phyloP scores from a whole-genome alignment of 2,329 filamentous ascomycete genomes.

The Fusarium metavorans region DNA sequence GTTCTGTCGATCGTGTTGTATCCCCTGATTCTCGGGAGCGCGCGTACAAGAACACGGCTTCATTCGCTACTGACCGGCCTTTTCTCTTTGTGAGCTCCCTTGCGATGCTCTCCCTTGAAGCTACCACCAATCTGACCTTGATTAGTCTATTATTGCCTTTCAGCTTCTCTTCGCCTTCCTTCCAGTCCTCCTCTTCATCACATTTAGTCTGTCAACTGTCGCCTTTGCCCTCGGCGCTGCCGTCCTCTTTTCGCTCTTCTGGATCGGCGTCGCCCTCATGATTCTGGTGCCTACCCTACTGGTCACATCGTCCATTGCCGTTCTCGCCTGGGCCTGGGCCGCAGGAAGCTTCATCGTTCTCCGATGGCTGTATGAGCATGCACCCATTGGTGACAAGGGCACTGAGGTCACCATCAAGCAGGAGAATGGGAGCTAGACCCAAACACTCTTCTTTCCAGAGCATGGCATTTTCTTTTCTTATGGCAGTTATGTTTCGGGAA shows the following conservation, averaged over 20 bases:
- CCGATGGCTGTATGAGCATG: constrained; percentile 59
- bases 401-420: constrained; percentile 41
- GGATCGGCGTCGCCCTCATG: constrained; percentile 73
- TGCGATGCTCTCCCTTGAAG: neutral
- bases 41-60: constrained; percentile 64
- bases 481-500: neutral
- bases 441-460: constrained; percentile 13
- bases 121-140: neutral
- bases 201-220: constrained; percentile 73
- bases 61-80: constrained; percentile 73
- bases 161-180: constrained; percentile 75
- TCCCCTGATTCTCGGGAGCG: constrained; percentile 71
- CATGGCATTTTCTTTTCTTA: neutral
- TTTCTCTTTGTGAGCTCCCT: constrained; percentile 72
- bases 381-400: constrained; percentile 41
- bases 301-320: constrained; percentile 71
- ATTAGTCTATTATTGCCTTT: constrained; percentile 74
- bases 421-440: constrained; percentile 31
- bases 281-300: constrained; percentile 77
- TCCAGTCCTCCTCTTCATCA: constrained; percentile 75
- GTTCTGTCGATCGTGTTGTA: constrained; percentile 63
- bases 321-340: constrained; percentile 76
- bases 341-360: constrained; percentile 67
- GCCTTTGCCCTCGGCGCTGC: constrained; percentile 72
- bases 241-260: constrained; percentile 75